A percentile compares a stretch with the other conserved stretches of the same genome.
Evolutionary conservation across 306 rosid genomes (phyloP).

Genomic region (Cucumis hystrix): DNA sequence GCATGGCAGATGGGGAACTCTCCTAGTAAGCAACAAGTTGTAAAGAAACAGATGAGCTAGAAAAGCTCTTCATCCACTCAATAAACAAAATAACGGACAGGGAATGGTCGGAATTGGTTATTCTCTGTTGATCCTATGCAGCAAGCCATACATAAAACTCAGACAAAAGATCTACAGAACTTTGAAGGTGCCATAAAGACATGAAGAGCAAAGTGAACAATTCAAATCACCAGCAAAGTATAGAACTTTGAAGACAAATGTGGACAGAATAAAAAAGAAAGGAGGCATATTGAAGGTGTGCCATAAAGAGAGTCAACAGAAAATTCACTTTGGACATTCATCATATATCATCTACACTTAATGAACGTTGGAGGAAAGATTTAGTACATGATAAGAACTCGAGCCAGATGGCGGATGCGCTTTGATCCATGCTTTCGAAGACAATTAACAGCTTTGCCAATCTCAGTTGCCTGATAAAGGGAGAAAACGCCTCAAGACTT

Average conservation of each 20-base stretch:
- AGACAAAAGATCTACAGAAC: not conserved
- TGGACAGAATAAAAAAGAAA: not conserved
- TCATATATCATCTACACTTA: conserved; percentile 7
- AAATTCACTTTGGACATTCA: not conserved
- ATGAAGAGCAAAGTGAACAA: no score
- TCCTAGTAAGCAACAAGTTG: not conserved
- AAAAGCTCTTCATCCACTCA: not conserved
- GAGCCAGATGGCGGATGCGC: conserved; percentile 43
- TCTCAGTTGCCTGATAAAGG: conserved; percentile 71
- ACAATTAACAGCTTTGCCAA: conserved; percentile 72
- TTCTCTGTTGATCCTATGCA: not conserved
- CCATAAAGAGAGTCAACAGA: not conserved
- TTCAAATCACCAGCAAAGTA: not conserved
- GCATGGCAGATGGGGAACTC: not conserved
- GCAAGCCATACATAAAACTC: not conserved
- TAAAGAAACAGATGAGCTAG: not conserved
- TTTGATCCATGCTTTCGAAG: conserved; percentile 56
- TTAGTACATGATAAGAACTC: conserved; percentile 54
- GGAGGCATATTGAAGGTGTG: not conserved
- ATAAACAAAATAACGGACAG: not conserved
- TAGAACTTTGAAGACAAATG: not conserved
- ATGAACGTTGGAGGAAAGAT: not conserved
- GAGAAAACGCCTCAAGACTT: not conserved
- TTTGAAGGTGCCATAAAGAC: not conserved
- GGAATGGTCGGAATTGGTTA: not conserved